Percentiles rank a stretch among this genome's conserved stretches.
These are phyloP conservation scores for Acanthamoeba royreba DNA, from an alignment of 208 protist genomes.

Conservation along the genomic window DNA sequence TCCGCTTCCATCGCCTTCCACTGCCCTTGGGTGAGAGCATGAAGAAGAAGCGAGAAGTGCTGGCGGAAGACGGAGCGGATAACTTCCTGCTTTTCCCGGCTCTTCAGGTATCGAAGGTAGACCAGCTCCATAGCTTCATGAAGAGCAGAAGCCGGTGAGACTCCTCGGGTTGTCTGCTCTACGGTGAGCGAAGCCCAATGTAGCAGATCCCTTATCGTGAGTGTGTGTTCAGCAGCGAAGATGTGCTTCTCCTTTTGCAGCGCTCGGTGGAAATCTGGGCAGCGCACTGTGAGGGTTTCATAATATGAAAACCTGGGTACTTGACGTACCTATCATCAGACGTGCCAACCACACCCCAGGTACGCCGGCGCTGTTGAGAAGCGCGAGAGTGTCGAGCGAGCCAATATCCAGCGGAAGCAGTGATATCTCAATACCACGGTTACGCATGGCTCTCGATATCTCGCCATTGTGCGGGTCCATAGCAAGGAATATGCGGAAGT, in stretches of 20 bases:
- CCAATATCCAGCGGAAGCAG: slow-evolving; percentile 63
- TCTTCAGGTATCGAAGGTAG: slow-evolving; percentile 22
- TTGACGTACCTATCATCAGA: neutral
- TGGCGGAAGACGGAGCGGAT: slow-evolving; percentile 2
- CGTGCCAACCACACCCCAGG: neutral
- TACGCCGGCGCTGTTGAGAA: slow-evolving; percentile 56
- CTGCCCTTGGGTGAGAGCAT: neutral
- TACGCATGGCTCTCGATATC: slow-evolving; percentile 98
- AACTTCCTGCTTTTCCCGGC: neutral
- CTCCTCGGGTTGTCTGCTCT: neutral
- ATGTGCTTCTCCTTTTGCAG: neutral
- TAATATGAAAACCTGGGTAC: neutral
- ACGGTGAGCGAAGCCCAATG: slow-evolving; percentile 3
- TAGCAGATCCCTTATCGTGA: neutral
- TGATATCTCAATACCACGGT: slow-evolving; percentile 97
- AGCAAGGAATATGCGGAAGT: slow-evolving; percentile 98
- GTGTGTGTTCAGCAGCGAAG: neutral
- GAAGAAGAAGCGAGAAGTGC: slow-evolving; percentile 15
- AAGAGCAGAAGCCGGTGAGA: neutral
- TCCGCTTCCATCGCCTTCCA: neutral
- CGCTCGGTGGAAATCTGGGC: neutral
- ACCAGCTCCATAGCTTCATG: slow-evolving; percentile 18
- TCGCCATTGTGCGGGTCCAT: slow-evolving; percentile 97
- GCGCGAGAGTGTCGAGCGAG: slow-evolving; percentile 20
- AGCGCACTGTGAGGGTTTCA: too few relatives aligned